A percentile compares a stretch with the other conserved stretches of the same genome.
These are phyloP conservation scores for Leccinum sublutescens DNA, from an alignment of 768 basidiomycete species.

Conservation along the genomic window DNA sequence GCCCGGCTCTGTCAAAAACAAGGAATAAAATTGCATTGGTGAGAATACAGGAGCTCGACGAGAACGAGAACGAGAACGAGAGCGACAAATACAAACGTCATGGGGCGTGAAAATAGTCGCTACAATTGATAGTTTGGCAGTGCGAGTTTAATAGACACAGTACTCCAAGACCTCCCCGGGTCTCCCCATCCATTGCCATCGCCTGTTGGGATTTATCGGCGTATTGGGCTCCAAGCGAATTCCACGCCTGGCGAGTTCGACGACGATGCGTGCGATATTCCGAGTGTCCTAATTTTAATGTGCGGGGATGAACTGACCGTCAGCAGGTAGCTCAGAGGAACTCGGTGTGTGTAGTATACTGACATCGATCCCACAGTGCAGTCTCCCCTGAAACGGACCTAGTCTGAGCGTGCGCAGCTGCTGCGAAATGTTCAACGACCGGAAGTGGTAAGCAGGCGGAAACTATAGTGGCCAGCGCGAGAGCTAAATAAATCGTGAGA, in stretches of 20 bases:
- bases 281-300: constrained; percentile 66
- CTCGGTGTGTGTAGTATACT: constrained; percentile 36
- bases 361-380: constrained; percentile 90
- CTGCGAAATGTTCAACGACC: constrained; percentile 62
- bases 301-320: constrained; percentile 6
- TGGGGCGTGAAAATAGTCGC: not conserved
- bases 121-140: not conserved
- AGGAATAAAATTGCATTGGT: constrained; percentile 4
- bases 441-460: constrained; percentile 17
- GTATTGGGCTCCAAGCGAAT: constrained; percentile 73
- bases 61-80: not conserved
- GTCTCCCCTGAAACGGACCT: constrained; percentile 74
- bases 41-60: not conserved
- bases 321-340: not conserved
- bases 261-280: constrained; percentile 81
- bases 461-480: constrained; percentile 15
- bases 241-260: constrained; percentile 71
- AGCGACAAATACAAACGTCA: not conserved
- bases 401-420: constrained; percentile 75
- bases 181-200: constrained; percentile 89
- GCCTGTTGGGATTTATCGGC: constrained; percentile 56
- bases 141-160: constrained; percentile 21
- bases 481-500: not conserved
- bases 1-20: not conserved
- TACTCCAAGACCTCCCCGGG: constrained; percentile 62